phyloP scores from a whole-genome alignment of 352 stramenopile species.

The Globisporangium cederbergense region DNA sequence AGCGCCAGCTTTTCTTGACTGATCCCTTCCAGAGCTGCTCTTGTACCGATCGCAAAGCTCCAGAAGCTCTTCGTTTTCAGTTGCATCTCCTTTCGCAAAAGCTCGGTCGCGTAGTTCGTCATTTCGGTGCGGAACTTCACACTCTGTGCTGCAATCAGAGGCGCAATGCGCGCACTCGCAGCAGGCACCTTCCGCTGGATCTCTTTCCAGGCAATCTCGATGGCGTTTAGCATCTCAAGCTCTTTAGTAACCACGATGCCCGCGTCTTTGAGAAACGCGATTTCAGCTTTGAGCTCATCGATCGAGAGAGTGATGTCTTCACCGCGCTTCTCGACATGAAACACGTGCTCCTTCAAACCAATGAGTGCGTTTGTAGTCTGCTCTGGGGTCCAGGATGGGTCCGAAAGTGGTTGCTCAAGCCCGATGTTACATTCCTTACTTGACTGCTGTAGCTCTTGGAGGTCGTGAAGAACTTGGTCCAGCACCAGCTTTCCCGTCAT shows the following conservation, averaged over 20 bases:
- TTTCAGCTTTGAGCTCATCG: conserved; percentile 61
- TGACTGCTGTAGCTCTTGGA: conserved; percentile 55
- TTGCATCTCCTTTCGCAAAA: conserved; percentile 56
- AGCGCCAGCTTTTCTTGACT: conserved; percentile 31
- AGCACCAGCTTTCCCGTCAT: conserved; percentile 81
- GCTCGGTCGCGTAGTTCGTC: conserved; percentile 70
- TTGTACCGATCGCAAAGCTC: conserved; percentile 46
- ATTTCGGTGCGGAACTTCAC: conserved; percentile 77
- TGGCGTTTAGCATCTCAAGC: conserved; percentile 39
- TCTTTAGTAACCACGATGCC: conserved; percentile 55
- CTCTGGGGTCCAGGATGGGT: conserved; percentile 52
- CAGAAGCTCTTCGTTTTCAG: conserved; percentile 65
- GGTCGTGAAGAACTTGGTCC: conserved; percentile 63
- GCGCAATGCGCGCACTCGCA: conserved; percentile 60
- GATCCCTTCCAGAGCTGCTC: conserved; percentile 39
- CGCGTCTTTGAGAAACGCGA: conserved; percentile 61
- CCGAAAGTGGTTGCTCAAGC: conserved; percentile 63
- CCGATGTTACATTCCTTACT: conserved; percentile 69
- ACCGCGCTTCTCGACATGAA: conserved; percentile 72
- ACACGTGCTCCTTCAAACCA: conserved; percentile 73
- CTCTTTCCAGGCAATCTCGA: conserved; percentile 63
- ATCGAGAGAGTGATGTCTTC: conserved; percentile 59
- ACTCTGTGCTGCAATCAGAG: conserved; percentile 54
- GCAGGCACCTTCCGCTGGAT: conserved; percentile 62
- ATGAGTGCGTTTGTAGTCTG: conserved; percentile 66